These are phyloP conservation scores for Dianthus caryophyllus DNA, from an alignment of 148 eudicot species.

Conservation along the genomic window DNA sequence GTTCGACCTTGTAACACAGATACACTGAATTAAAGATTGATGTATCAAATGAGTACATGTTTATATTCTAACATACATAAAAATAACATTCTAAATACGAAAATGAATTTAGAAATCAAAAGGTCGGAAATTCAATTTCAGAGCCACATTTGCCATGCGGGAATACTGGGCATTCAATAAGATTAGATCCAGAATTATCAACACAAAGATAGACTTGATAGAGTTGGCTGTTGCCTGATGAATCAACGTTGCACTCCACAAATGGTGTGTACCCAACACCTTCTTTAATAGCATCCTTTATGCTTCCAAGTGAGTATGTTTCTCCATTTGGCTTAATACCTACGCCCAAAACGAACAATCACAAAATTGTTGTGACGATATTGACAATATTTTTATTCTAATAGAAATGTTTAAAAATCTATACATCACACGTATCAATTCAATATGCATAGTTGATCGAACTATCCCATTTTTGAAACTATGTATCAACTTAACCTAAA, in stretches of 20 bases:
- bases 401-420: too few species aligned
- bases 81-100: background rate
- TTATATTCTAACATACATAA: too few species aligned
- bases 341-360: conserved; percentile 15
- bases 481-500: too few species aligned
- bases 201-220: conserved; percentile 56
- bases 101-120: conserved; percentile 15
- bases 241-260: conserved; percentile 50
- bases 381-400: too few species aligned
- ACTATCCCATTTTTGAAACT: too few species aligned
- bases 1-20: too few species aligned
- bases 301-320: conserved; percentile 29
- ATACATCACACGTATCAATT: too few species aligned
- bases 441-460: too few species aligned
- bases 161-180: conserved; percentile 44
- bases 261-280: conserved; percentile 37
- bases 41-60: too few species aligned
- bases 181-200: conserved; percentile 29
- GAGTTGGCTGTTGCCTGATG: conserved; percentile 40
- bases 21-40: too few species aligned
- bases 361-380: too few species aligned
- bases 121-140: conserved; percentile 32
- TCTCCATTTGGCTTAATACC: conserved; percentile 52
- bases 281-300: conserved; percentile 38
- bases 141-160: conserved; percentile 51